phyloP scores from a whole-genome alignment of 192 early-diverging fungal species.

The Podochytrium sp. region DNA sequence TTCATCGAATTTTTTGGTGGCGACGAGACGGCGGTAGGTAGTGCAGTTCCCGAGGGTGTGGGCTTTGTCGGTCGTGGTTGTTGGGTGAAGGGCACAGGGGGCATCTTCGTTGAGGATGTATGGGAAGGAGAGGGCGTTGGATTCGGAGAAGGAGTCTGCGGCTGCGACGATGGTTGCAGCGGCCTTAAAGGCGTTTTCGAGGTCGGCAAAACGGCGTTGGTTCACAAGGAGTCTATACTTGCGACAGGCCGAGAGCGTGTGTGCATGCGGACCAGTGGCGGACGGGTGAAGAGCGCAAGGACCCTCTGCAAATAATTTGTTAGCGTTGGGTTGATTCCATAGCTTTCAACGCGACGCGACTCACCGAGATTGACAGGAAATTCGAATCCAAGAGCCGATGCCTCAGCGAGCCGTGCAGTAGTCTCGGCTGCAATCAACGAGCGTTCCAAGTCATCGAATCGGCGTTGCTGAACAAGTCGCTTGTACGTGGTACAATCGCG shows the following conservation, averaged over 20 bases:
- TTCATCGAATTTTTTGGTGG: constrained; percentile 16
- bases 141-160: background rate
- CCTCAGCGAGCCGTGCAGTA: background rate
- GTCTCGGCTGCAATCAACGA: background rate
- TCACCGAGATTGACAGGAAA: constrained; percentile 5
- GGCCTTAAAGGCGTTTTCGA: background rate
- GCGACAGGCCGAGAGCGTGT: constrained; percentile 2
- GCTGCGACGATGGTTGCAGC: constrained; percentile 2
- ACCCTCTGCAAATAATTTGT: no score
- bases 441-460: constrained; percentile 3
- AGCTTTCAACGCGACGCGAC: no score
- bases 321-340: no score
- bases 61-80: background rate
- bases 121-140: background rate
- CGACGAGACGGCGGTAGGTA: constrained; percentile 24
- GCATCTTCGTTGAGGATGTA: constrained; percentile 16
- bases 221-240: background rate
- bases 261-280: background rate
- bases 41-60: constrained; percentile 7
- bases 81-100: constrained; percentile 16
- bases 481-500: background rate
- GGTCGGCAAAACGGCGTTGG: constrained; percentile 4
- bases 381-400: background rate
- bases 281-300: constrained; percentile 23
- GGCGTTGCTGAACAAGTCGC: background rate